phyloP scores from a whole-genome alignment of 352 stramenopile species.

The Peronosclerospora sorghi region DNA sequence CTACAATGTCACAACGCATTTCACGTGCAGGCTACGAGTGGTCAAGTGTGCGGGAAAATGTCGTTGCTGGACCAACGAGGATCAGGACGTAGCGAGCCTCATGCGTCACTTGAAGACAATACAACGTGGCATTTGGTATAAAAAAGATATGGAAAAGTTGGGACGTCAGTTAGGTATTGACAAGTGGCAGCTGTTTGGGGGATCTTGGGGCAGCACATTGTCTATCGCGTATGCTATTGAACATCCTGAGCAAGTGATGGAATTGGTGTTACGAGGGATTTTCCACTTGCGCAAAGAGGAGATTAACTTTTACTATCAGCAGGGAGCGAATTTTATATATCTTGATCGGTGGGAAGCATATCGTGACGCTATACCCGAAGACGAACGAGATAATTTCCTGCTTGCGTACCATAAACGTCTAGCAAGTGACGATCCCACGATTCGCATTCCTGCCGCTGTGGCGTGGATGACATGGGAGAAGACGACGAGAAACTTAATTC shows the following conservation, averaged over 20 bases:
- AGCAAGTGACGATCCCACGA: constrained; percentile 75
- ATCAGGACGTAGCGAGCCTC: constrained; percentile 79
- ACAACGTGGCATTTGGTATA: constrained; percentile 88
- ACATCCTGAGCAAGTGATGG: constrained; percentile 72
- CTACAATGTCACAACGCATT: too few species aligned
- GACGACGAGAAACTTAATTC: constrained; percentile 74
- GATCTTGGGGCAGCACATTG: constrained; percentile 91
- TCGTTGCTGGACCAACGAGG: constrained; percentile 92
- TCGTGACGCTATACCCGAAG: constrained; percentile 74
- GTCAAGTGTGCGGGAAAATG: too few species aligned
- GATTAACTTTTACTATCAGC: constrained; percentile 91
- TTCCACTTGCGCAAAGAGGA: constrained; percentile 87
- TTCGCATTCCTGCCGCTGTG: constrained; percentile 66
- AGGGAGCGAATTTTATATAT: constrained; percentile 83
- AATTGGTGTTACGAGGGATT: constrained; percentile 88
- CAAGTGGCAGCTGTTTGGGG: constrained; percentile 90
- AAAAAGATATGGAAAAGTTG: constrained; percentile 90
- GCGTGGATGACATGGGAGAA: constrained; percentile 90
- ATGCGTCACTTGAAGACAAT: constrained; percentile 83
- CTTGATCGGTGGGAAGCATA: constrained; percentile 87
- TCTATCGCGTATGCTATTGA: constrained; percentile 87
- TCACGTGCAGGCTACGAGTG: too few species aligned
- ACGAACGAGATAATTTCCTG: constrained; percentile 76
- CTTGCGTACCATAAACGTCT: constrained; percentile 83
- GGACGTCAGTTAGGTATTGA: constrained; percentile 77